These are phyloP conservation scores for Phytophthora ohioensis DNA, from an alignment of 352 stramenopile genomes.

Conservation along the genomic window DNA sequence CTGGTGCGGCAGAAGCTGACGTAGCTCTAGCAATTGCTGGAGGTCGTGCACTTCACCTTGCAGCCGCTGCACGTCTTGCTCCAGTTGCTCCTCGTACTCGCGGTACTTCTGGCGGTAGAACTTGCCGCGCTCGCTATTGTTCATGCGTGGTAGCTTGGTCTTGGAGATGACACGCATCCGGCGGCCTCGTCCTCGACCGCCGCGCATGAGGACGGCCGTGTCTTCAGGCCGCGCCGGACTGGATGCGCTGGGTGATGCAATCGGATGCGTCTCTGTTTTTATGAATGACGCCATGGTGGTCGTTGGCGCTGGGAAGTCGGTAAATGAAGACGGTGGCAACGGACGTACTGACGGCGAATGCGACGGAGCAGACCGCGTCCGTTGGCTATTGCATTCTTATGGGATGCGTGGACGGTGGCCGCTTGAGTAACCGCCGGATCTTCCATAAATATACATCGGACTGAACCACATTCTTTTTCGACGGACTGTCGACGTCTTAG, in stretches of 20 bases:
- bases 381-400: constrained; percentile 18
- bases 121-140: constrained; percentile 73
- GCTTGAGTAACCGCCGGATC: constrained; percentile 11
- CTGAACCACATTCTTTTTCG: neutral
- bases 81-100: constrained; percentile 56
- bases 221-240: constrained; percentile 17
- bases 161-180: constrained; percentile 41
- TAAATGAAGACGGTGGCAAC: constrained; percentile 20
- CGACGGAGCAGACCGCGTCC: constrained; percentile 19
- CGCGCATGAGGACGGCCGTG: constrained; percentile 25
- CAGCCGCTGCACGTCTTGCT: constrained; percentile 43
- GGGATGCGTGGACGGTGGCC: constrained; percentile 8
- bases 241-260: constrained; percentile 3
- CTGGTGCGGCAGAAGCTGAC: constrained; percentile 35
- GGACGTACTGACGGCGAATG: constrained; percentile 12
- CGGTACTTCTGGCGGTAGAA: constrained; percentile 75
- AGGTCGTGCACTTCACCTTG: constrained; percentile 51
- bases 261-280: constrained; percentile 6
- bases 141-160: constrained; percentile 67
- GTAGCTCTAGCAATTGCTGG: constrained; percentile 45
- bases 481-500: neutral
- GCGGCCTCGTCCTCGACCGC: constrained; percentile 23
- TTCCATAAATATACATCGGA: neutral
- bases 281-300: constrained; percentile 16
- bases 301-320: constrained; percentile 3